These are phyloP conservation scores for Tetrapisispora pingtungensis DNA, from an alignment of 805 yeast genomes.

Conservation along the genomic window DNA sequence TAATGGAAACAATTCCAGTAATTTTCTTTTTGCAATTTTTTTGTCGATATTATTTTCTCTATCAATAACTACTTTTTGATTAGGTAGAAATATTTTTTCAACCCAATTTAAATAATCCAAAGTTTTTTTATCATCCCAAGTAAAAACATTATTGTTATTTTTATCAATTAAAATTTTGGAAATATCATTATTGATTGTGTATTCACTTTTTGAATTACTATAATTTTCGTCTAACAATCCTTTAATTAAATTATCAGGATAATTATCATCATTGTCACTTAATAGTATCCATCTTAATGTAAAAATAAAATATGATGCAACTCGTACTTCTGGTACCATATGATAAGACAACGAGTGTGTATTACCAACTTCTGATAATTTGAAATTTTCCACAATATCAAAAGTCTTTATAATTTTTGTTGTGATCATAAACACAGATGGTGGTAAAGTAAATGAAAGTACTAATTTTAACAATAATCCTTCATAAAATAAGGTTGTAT, in stretches of 20 bases:
- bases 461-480: slow-evolving; percentile 18
- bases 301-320: slow-evolving; percentile 16
- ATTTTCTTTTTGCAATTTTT: slow-evolving; percentile 23
- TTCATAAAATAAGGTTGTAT: slow-evolving; percentile 8
- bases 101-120: slow-evolving; percentile 23
- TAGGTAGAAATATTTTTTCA: slow-evolving; percentile 15
- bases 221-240: neutral
- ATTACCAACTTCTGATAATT: slow-evolving; percentile 6
- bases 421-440: slow-evolving; percentile 18
- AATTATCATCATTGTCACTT: slow-evolving; percentile 9
- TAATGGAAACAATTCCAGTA: slow-evolving; percentile 21
- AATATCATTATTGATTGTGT: slow-evolving; percentile 3
- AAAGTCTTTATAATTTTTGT: slow-evolving; percentile 8
- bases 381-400: slow-evolving; percentile 6
- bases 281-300: slow-evolving; percentile 15
- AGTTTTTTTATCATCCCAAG: slow-evolving; percentile 17
- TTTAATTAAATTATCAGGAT: slow-evolving; percentile 8
- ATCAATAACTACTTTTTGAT: slow-evolving; percentile 6
- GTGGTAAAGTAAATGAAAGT: slow-evolving; percentile 15
- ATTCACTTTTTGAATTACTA: neutral
- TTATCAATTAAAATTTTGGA: slow-evolving; percentile 4
- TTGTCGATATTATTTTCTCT: slow-evolving; percentile 20
- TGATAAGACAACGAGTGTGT: slow-evolving; percentile 7
- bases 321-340: slow-evolving; percentile 16
- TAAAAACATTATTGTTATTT: slow-evolving; percentile 5